A percentile compares a stretch with the other conserved stretches of the same genome.
These are phyloP conservation scores for Claviceps lovelessii DNA, from an alignment of 2,329 filamentous ascomycete species.

Conservation along the genomic window DNA sequence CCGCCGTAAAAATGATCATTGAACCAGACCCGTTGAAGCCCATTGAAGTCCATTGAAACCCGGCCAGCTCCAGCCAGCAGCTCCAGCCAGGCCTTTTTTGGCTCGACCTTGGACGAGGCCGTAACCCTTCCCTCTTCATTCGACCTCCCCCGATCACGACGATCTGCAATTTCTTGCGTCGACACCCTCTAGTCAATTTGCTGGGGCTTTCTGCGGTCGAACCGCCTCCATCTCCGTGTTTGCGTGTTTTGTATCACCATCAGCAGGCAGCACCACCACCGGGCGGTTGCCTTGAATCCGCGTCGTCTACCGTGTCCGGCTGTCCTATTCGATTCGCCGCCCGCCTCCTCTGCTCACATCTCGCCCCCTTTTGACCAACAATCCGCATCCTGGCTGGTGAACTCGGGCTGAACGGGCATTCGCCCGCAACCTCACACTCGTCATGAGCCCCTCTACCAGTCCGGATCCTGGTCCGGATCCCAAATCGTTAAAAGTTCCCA, in stretches of 20 bases:
- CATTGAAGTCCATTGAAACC: too few relatives aligned
- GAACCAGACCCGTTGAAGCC: too few relatives aligned
- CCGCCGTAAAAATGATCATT: too few relatives aligned
- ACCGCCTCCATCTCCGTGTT: not conserved
- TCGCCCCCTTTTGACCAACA: not conserved
- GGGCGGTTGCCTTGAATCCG: not conserved
- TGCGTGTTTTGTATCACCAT: not conserved
- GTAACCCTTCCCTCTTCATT: not conserved
- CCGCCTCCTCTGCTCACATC: not conserved
- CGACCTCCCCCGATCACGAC: not conserved
- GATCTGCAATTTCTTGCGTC: not conserved
- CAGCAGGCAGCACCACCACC: not conserved
- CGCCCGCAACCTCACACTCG: conserved; percentile 21
- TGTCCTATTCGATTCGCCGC: not conserved
- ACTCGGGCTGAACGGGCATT: conserved; percentile 24
- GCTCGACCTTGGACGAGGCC: not conserved
- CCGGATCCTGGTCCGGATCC: conserved; percentile 15
- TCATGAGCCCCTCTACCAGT: conserved; percentile 19
- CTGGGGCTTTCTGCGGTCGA: not conserved
- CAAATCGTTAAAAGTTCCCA: conserved; percentile 18
- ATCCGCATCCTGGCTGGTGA: conserved; percentile 22
- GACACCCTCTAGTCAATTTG: not conserved
- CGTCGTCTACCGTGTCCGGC: conserved; percentile 2
- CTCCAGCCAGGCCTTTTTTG: not conserved
- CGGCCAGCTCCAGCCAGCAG: not conserved